A percentile compares a stretch with the other conserved stretches of the same genome.
These are phyloP conservation scores for Saccharomycopsis capsularis DNA, from an alignment of 805 yeast genomes.

Conservation along the genomic window DNA sequence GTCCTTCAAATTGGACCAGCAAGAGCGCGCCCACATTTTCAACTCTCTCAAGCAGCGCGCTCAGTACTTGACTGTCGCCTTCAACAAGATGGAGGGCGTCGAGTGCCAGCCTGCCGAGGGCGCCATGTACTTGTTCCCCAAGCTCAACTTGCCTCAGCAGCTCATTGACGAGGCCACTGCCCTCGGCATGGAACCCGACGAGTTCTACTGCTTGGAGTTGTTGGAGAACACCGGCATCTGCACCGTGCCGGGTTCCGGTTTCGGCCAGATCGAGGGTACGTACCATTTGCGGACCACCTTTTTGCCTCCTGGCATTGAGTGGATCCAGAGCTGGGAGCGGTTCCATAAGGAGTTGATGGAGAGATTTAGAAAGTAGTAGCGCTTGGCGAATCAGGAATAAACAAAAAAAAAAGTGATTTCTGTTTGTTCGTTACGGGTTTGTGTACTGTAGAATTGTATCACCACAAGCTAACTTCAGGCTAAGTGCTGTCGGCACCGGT, in stretches of 20 bases:
- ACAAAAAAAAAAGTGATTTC: too few species aligned
- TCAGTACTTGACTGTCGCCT: constrained; percentile 56
- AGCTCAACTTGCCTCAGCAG: constrained; percentile 53
- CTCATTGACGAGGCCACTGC: constrained; percentile 58
- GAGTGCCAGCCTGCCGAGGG: constrained; percentile 88
- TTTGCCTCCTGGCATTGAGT: constrained; percentile 88
- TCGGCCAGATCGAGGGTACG: constrained; percentile 87
- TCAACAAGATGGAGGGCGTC: constrained; percentile 72
- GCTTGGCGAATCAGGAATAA: too few species aligned
- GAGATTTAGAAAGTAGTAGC: constrained; percentile 3
- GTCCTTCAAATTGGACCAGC: constrained; percentile 58
- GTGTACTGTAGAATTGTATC: too few species aligned
- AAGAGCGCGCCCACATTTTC: constrained; percentile 59
- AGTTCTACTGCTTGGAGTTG: constrained; percentile 77
- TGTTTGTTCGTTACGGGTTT: too few species aligned
- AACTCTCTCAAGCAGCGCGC: constrained; percentile 60
- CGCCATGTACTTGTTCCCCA: constrained; percentile 96
- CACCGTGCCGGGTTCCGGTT: constrained; percentile 96
- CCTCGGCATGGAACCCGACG: constrained; percentile 63
- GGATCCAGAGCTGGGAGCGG: constrained; percentile 70
- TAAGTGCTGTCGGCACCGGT: too few species aligned
- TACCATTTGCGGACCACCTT: constrained; percentile 94
- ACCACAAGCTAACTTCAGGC: too few species aligned
- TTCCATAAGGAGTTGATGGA: constrained; percentile 63
- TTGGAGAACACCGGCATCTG: constrained; percentile 90